phyloP scores from a whole-genome alignment of 2,329 filamentous ascomycete species.

The Pseudogymnoascus sp. region DNA sequence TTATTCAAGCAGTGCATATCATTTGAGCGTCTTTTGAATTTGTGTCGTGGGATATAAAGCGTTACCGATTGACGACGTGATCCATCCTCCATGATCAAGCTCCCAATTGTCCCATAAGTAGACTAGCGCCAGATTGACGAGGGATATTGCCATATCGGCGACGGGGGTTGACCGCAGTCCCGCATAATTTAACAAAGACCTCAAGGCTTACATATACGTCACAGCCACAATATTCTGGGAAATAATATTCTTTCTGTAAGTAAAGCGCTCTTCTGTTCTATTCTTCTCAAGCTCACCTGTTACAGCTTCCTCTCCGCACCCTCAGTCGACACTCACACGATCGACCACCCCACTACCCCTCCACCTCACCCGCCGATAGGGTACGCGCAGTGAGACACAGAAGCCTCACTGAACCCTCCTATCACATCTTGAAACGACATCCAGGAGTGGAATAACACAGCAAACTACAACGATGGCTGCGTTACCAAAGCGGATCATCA shows the following conservation, averaged over 20 bases:
- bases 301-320: background rate
- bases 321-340: background rate
- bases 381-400: constrained; percentile 7
- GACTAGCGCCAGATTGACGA: constrained; percentile 8
- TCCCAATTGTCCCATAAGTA: background rate
- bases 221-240: background rate
- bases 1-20: background rate
- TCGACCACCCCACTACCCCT: constrained; percentile 5
- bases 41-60: background rate
- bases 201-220: constrained; percentile 8
- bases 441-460: background rate
- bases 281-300: background rate
- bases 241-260: background rate
- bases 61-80: background rate
- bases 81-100: background rate
- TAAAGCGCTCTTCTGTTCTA: background rate
- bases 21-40: background rate
- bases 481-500: constrained; percentile 92
- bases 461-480: constrained; percentile 38
- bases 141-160: background rate
- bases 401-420: background rate
- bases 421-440: constrained; percentile 1
- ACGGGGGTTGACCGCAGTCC: constrained; percentile 1
- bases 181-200: constrained; percentile 5
- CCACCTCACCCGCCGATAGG: background rate